Evolutionary conservation across 73 alveolate genomes (phyloP).

Genomic region (Paramecium tetraurelia): DNA sequence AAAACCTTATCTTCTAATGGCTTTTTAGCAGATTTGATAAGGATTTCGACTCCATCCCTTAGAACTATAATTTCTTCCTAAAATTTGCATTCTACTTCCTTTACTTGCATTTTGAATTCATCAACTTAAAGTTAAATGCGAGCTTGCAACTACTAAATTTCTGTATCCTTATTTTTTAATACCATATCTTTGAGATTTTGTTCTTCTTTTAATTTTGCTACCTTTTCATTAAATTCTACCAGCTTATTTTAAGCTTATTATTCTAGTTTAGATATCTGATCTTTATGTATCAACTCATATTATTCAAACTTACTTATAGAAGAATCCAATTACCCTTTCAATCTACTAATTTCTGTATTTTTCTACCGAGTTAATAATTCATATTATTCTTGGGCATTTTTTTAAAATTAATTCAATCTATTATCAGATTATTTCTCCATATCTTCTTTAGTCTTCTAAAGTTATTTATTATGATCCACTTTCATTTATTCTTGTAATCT

Average conservation of each 20-base stretch:
- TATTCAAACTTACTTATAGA: neutral
- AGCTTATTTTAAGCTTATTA: neutral
- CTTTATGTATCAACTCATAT: neutral
- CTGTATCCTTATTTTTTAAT: neutral
- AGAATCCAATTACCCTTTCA: neutral
- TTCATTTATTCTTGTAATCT: neutral
- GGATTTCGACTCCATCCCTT: neutral
- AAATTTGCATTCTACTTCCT: neutral
- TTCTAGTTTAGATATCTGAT: neutral
- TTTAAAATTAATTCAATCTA: neutral
- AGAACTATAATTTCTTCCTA: neutral
- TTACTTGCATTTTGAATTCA: neutral
- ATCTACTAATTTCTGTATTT: neutral
- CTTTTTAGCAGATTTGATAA: neutral
- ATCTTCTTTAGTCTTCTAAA: neutral
- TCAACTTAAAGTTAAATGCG: neutral
- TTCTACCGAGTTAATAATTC: neutral
- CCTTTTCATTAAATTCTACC: neutral
- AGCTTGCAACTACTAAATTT: neutral
- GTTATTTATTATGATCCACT: neutral
- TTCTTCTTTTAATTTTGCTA: neutral
- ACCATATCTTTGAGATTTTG: neutral
- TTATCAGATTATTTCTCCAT: neutral
- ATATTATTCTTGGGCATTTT: neutral
- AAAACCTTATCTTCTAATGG: neutral